Base-by-base conservation (phyloP, 257 asterid genomes). In the Petrea volubilis region DNA sequence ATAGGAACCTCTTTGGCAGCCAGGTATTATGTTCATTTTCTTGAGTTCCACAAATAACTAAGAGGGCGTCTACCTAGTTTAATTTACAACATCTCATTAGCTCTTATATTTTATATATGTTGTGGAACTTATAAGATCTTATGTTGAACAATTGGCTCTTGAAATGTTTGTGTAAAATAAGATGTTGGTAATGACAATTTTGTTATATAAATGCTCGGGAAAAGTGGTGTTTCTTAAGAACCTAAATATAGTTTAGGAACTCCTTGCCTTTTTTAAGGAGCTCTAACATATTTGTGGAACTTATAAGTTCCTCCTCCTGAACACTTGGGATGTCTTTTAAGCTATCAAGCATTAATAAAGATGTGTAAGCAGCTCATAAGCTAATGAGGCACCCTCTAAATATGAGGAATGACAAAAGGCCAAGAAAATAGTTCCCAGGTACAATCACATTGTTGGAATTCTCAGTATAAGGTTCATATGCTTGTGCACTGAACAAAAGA, bases 1-100 rank as follows among this genome's bases (percentile, higher is more conserved):
- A 94, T 24, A 87, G 97, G 10, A 89, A 92, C 82, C 89, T 89
- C 85, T 92, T 92, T 76, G 97, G 97, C 70, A 90, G 96, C 78
- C 97, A 92, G 93, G 96, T 92, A 79, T 28, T 23, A 1, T 60
- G 58, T 31, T 0, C 67, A 49, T 69, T 77, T 67, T 47, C 69
- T 20, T 62, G 55, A 55, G 58, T 55, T 61, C 59, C 40, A 64
- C 14, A 18, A 9, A 61, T 53, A 18, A 21, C 74, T 38, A 24
- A 9, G 31, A 8, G 52, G 49, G 20, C 56, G 28, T 55, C 31
- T 62, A 27, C 9, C 58, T 17, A 14, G 47, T 36, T 17, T 50
- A 33, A 51, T 52, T 40, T 15, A 18, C 0, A 53, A 44, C 38
- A 43, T 68, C 34, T 70, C 29, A 44, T 44, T 18, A 9, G 29